phyloP scores from a whole-genome alignment of 2,329 filamentous ascomycete species.

The Fusarium sp. region DNA sequence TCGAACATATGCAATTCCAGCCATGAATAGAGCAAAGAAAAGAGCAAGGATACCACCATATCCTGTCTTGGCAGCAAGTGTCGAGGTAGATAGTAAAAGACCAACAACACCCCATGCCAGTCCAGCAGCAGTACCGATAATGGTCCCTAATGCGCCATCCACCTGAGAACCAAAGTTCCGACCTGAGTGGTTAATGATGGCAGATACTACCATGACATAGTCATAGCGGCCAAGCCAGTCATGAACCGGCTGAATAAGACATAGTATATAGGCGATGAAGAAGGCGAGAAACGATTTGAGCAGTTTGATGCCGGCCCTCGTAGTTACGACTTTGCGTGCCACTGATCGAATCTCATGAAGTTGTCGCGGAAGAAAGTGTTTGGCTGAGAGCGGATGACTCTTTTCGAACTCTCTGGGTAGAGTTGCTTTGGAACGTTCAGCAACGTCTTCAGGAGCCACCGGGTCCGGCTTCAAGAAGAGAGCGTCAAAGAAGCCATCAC shows the following conservation, averaged over 20 bases:
- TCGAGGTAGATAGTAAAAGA: conserved; percentile 68
- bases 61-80: conserved; percentile 60
- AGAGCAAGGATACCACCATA: conserved; percentile 69
- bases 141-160: conserved; percentile 68
- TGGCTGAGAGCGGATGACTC: conserved; percentile 62
- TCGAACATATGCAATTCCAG: conserved; percentile 65
- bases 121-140: conserved; percentile 67
- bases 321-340: conserved; percentile 59
- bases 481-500: conserved; percentile 65
- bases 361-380: conserved; percentile 64
- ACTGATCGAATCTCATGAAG: conserved; percentile 61
- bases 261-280: conserved; percentile 69
- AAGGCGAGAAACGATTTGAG: conserved; percentile 70
- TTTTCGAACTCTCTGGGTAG: conserved; percentile 64
- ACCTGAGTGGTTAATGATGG: conserved; percentile 71
- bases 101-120: conserved; percentile 70
- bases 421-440: conserved; percentile 59
- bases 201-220: conserved; percentile 70
- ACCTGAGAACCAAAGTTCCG: conserved; percentile 70
- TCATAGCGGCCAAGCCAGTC: conserved; percentile 67
- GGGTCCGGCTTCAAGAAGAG: conserved; percentile 62
- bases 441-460: conserved; percentile 57
- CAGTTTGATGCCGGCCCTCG: conserved; percentile 66
- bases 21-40: conserved; percentile 69
- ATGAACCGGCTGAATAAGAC: conserved; percentile 64